Base-by-base conservation (phyloP, 1,139 yeast species). In the Magnusiomyces sp. region DNA sequence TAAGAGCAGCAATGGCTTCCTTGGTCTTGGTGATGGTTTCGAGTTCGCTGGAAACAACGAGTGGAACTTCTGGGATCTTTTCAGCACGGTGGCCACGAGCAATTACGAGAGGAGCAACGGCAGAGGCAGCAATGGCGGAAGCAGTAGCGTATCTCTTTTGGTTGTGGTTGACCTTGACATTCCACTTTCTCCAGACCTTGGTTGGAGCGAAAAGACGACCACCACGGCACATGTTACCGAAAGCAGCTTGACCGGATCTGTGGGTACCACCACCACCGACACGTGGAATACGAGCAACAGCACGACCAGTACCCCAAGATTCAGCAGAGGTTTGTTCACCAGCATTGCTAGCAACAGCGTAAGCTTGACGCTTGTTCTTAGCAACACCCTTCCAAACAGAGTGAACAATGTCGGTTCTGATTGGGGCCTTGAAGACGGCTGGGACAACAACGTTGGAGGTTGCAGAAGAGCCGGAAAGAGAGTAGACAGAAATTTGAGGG, bases 271-370 rank as follows among this genome's bases (percentile, higher is more conserved):
- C 90, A 81, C 98, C 98, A 78, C 96, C 96, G 73, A 92, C 97
- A 84, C 98, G 90, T 81, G 98, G 98, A 76, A 92, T 90, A 83
- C 98, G 92, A 79, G 98, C 97, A 72, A 92, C 97, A 78, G 98
- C 98, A 82, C 98, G 90, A 83, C 98, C 98, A 68, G 98, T 94
- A 88, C 98, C 98, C 98, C 98, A 92, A 60, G 98, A 92, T 79
- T 89, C 97, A 73, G 98, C 98, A 62, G 98, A 92, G 76, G 97
- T 90, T 81, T 92, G 97, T 83, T 88, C 95, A 81, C 98, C 98
- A 69, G 98, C 98, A 78, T 88, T 87, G 73, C 83, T 89, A 68
- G 97, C 83, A 68, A 92, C 98, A 72, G 98, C 97, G 84, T 92
- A 92, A 75, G 98, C 97, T 81, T 92, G 98, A 80, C 98, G 90